Evolutionary conservation across 305 asterid species (phyloP), one percentile per base, ranked within the genome.

Genomic region (Nicotiana rustica): DNA sequence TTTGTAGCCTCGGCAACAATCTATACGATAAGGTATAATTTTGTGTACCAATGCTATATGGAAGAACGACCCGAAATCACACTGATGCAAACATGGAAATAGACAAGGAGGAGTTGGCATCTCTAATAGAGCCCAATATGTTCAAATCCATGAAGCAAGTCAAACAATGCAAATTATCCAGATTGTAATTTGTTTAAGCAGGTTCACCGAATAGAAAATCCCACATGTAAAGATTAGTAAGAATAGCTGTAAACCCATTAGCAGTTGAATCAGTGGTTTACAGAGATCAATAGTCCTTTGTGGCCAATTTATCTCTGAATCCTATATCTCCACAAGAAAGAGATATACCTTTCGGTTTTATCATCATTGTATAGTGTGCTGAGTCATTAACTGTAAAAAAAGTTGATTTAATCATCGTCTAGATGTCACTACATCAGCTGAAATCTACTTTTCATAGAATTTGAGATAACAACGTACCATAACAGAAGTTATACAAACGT

Each of bases 141-240:
- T 44, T 25, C 78, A 21, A 71, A 47, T 47, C 19, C 47, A 71
- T 41, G 57, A 19, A 47, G 79, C 10, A 31, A 29, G 44, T 47
- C 61, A 21, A 47, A 71, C 18, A 47, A 60, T 71, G 38, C 25
- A 71, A 47, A 21, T 19, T 6, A 71, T 9, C 31, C 77, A 4
- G 78, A 71, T 13, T 47, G 78, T 44, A 44, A 36, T 71, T 33
- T 18, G 3, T 44, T 71, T 71, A 44, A 19, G 59, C 13, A 14
- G 61, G 78, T 21, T 73, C 62, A 73, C 62, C 62, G 49, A 13
- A 70, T 36, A 73, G 77, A 15, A n/a, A 31, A 71, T 19, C 62
- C 0, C 7, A 57, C 62, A 73, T 21, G 41, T 73, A 73, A 70
- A 73, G 79, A 73, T 41, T 21, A 49, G 25, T 73, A 19, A 49